Evolutionary conservation across 2,329 filamentous ascomycete species (phyloP).

Genomic region (Claviceps quebecensis): DNA sequence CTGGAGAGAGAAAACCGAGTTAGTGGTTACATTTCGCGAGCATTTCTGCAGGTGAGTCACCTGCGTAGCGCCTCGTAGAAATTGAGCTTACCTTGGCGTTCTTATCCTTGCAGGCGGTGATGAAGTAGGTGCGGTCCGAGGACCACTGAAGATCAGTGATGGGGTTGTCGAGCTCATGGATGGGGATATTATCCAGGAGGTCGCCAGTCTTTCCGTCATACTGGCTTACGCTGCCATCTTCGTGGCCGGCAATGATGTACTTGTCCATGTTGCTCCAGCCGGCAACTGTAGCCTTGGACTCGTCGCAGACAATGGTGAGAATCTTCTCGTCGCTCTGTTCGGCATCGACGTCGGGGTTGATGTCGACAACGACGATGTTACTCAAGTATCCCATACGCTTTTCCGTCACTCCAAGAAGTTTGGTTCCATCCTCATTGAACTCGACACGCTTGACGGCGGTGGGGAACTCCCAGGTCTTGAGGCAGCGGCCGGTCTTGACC

Average conservation of each 20-base stretch:
- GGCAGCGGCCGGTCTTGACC: slow-evolving; percentile 75
- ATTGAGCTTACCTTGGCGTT: slow-evolving; percentile 57
- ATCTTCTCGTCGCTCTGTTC: slow-evolving; percentile 73
- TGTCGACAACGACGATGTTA: slow-evolving; percentile 85
- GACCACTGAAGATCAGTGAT: slow-evolving; percentile 96
- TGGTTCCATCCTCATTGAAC: slow-evolving; percentile 86
- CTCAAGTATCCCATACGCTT: slow-evolving; percentile 95
- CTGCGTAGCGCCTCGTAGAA: neutral
- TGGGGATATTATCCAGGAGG: slow-evolving; percentile 62
- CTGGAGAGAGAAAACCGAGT: slow-evolving; percentile 21
- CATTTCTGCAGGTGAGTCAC: neutral
- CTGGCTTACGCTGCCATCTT: slow-evolving; percentile 82
- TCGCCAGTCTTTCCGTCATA: slow-evolving; percentile 91
- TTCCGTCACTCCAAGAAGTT: slow-evolving; percentile 88
- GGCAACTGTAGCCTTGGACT: slow-evolving; percentile 93
- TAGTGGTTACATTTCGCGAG: neutral
- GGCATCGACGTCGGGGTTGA: slow-evolving; percentile 68
- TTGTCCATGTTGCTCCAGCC: slow-evolving; percentile 90
- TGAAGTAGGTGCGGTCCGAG: slow-evolving; percentile 88
- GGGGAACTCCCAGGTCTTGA: slow-evolving; percentile 96
- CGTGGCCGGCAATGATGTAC: slow-evolving; percentile 96
- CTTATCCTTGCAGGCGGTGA: slow-evolving; percentile 97
- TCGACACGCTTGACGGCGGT: slow-evolving; percentile 96
- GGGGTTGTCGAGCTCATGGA: slow-evolving; percentile 69
- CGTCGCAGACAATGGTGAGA: slow-evolving; percentile 81